phyloP scores from a whole-genome alignment of 148 eudicot species.

The Dysphania ambrosioides region DNA sequence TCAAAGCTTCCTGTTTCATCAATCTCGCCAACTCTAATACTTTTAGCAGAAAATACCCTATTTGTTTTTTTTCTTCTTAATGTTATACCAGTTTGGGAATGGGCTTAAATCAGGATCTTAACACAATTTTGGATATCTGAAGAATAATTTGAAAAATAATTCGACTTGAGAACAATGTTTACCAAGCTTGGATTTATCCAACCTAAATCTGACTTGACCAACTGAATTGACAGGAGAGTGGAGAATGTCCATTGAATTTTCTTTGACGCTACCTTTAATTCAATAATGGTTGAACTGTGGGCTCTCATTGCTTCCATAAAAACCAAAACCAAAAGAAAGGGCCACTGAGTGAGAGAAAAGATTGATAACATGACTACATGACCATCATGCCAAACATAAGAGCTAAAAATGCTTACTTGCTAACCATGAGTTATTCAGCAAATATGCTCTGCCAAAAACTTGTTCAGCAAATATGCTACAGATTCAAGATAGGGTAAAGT shows the following conservation, averaged over 20 bases:
- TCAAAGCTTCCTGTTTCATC: no score
- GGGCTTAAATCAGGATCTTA: neutral
- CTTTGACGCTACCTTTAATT: neutral
- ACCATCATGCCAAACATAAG: neutral
- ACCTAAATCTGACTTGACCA: neutral
- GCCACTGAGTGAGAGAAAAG: neutral
- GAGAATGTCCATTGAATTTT: neutral
- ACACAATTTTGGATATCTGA: neutral
- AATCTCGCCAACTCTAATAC: no score
- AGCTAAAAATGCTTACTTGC: neutral
- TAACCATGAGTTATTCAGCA: neutral
- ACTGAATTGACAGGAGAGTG: neutral
- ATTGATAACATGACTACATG: slow-evolving; percentile 15
- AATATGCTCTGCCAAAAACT: no score
- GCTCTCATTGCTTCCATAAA: neutral
- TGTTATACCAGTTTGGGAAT: no score
- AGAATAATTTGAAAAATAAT: no score
- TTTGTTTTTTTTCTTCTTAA: no score
- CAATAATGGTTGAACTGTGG: neutral
- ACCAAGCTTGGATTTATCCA: no score
- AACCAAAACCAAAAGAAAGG: neutral
- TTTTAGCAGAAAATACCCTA: no score
- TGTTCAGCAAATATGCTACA: slow-evolving; percentile 2
- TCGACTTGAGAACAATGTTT: no score
- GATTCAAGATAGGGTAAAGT: slow-evolving; percentile 5